Evolutionary conservation across 2,329 filamentous ascomycete genomes (phyloP), one percentile per base, ranked within the genome.

Genomic region (Mariannaea sp.): DNA sequence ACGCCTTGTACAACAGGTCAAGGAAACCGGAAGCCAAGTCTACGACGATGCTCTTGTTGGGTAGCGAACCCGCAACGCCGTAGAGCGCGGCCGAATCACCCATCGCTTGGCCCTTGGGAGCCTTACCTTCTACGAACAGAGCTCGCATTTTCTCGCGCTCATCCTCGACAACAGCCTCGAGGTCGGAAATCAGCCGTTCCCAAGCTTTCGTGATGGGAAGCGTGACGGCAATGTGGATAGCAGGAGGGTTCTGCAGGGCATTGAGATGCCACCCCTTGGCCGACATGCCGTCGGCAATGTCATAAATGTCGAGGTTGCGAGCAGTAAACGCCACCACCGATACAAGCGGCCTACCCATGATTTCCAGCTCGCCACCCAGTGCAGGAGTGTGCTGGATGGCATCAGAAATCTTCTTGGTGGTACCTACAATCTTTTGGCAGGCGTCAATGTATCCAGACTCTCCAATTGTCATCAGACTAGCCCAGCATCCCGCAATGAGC

Each of bases 401-500:
- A 9, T 87, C 78, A 59, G 86, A 86, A 62, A 99, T 88, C 70
- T 88, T 88, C 79, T 93, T 93, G 58, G 92, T 83, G 1, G 90
- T 83, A 56, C 90, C 90, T 5, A 99, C 90, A 63, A 99, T 97
- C 69, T 89, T 85, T 68, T 87, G 85, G 72, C 92, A 97, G 6
- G 91, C 86, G 57, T 90, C 85, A 22, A 96, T 81, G 73, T 99
- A 99, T 5, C 94, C 94, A 22, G 83, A 78, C 72, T 96, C 90
- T 58, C 94, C 94, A 24, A 95, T 84, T 46, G 80, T 84, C 87
- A 99, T 92, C 68, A 99, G 79, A 72, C 86, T 91, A 2, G 92
- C 87, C 94, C 95, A 99, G 79, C 92, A 96, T 41, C 90, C 93
- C 1, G 94, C 94, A 61, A 99, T 99, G 50, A 99, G 80, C 2